Evolutionary conservation across 345 rosid species (phyloP), one percentile per base, ranked within the genome.

Genomic region (Barbarea vulgaris): DNA sequence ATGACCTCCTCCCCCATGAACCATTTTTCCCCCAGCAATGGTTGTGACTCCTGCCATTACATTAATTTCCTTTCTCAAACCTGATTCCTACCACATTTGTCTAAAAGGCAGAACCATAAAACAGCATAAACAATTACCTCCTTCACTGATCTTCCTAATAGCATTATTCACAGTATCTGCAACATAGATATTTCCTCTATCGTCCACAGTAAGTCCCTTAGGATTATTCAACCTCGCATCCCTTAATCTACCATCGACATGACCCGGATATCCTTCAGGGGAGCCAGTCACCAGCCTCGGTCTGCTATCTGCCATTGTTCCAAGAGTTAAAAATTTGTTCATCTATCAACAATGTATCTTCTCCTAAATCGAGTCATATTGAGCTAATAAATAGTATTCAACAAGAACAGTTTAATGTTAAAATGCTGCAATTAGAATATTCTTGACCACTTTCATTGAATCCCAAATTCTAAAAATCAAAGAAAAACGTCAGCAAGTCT

Each of bases 221-320:
- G 99, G 99, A 73, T 87, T 93, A 80, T 90, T 90, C 89, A 95
- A 80, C 82, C 81, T 92, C 15, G 97, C 97, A 18, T 92, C 99
- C 61, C 97, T 84, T 1, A 47, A 80, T 81, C 79, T 92, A 56
- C 99, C 99, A 74, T 95, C 99, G 6, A 95, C 88, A 83, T 92
- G 95, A 41, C 99, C 97, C 30, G 89, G 60, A 76, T 86, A 79
- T 73, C 99, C 99, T 28, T 89, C 90, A 22, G 90, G 81, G 1
- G 98, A 95, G 74, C 99, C 99, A 68, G 96, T 89, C 77, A 95
- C 80, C 52, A 95, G 81, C 86, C 85, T 90, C 6, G 98, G 97
- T 76, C 96, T 84, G 80, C 90, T 70, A 77, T 77, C 80, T 77
- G 80, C 54, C 72, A 77, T 36, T 27, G 44, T 55, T 57, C 69